Base-by-base conservation (phyloP, 2,329 filamentous ascomycete genomes). In the Thelonectria blattea region DNA sequence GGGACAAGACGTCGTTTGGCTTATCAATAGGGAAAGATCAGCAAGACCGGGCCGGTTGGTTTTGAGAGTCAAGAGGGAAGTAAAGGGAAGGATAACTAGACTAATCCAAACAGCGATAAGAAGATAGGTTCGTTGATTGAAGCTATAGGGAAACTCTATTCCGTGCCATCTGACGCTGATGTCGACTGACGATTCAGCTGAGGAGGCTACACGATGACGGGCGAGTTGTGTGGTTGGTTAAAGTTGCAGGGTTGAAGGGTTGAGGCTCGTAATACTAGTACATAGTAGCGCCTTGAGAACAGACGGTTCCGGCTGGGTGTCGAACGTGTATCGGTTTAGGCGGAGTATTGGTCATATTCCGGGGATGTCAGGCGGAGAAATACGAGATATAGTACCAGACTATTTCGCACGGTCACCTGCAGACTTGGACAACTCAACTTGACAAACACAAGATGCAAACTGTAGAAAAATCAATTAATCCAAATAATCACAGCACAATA, bases 161-260 rank as follows among this genome's bases (percentile, higher is more conserved):
- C 18, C 39, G 18, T 51, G 30, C 46, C 46, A 59, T 27, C 30
- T 34, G 20, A n/a, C 11, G 30, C 17, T 11, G 37, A n/a, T 22
- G 30, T 54, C 46, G 51, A 55, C 57, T 50, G 51, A 55, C 47
- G 39, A 24, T 30, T 39, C 11, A 11, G 41, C 18, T 30, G 45
- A 10, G 32, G 18, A 22, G 47, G 14, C 47, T 17, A 49, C 15
- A 17, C 14, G 5, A n/a, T 37, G 24, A 18, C 7, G 14, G 15
- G 45, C 8, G 22, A 10, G 5, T 27, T 17, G 34, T 12, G 12
- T 37, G 15, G 34, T 37, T 12, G 11, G 18, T 17, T 47, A 24
- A 30, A 17, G 42, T 10, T 14, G 17, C 22, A n/a, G 14, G 37
- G 18, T 7, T 8, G 22, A 15, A 18, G 1, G n/a, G 4, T 20